Conservation (phyloP, 1,284 basidiomycete genomes). For the Cystobasidium pallidum region DNA sequence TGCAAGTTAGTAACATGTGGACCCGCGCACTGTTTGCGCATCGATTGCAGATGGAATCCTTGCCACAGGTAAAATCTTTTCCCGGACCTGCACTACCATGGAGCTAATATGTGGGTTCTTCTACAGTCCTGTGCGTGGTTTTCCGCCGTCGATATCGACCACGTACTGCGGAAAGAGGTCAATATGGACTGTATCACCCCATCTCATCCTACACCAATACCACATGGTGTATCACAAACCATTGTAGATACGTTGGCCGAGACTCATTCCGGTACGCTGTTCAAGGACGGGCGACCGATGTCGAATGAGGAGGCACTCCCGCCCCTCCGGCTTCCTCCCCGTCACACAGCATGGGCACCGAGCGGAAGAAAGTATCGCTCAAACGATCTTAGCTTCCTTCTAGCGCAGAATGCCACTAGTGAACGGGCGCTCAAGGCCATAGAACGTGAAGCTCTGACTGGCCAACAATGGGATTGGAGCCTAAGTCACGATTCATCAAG, state of each 20-base stretch:
- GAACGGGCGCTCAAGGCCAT: slow-evolving; percentile 9
- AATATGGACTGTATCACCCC: slow-evolving; percentile 95
- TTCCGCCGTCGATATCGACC: slow-evolving; percentile 92
- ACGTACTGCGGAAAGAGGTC: slow-evolving; percentile 90
- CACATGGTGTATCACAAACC: slow-evolving; percentile 81
- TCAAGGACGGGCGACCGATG: slow-evolving; percentile 28
- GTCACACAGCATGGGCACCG: slow-evolving; percentile 11
- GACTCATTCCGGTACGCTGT: slow-evolving; percentile 60
- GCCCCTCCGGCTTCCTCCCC: neutral
- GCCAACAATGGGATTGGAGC: slow-evolving; percentile 20
- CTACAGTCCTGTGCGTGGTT: slow-evolving; percentile 73
- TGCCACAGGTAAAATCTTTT: slow-evolving; percentile 69
- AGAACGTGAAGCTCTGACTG: slow-evolving; percentile 14
- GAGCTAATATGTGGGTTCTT: too few species aligned
- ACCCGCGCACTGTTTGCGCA: slow-evolving; percentile 89
- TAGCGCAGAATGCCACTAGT: slow-evolving; percentile 30
- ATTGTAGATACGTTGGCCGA: slow-evolving; percentile 69
- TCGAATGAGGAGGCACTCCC: slow-evolving; percentile 3
- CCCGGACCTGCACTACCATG: too few species aligned
- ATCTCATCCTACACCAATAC: slow-evolving; percentile 79
- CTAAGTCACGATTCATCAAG: neutral
- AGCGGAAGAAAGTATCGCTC: slow-evolving; percentile 23
- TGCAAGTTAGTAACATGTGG: slow-evolving; percentile 97
- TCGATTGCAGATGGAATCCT: slow-evolving; percentile 90
- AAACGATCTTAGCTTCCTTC: slow-evolving; percentile 23